phyloP scores from a whole-genome alignment of 768 basidiomycete genomes.

The Macrolepiota fuliginosa region DNA sequence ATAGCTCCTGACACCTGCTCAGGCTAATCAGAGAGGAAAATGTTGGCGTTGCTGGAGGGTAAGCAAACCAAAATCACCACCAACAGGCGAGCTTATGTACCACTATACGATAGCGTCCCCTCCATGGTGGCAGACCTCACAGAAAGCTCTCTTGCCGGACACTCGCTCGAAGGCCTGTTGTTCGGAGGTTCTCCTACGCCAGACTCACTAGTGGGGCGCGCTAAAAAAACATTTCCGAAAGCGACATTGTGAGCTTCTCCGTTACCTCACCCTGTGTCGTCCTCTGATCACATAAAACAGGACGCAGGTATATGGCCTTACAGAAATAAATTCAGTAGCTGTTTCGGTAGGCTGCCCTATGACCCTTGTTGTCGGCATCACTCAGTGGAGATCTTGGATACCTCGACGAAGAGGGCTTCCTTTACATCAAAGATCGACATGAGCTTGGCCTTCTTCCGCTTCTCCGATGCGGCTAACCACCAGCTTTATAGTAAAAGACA shows the following conservation, averaged over 20 bases:
- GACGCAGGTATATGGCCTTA: conserved; percentile 55
- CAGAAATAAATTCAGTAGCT: conserved; percentile 61
- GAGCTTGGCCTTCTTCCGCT: conserved; percentile 18
- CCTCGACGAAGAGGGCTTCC: conserved; percentile 55
- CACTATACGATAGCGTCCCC: conserved; percentile 41
- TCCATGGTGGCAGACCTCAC: conserved; percentile 62
- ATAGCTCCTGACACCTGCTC: conserved; percentile 9
- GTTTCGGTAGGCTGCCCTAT: conserved; percentile 35
- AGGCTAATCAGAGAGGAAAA: conserved; percentile 54
- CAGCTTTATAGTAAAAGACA: conserved; percentile 48
- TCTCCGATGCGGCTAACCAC: neutral
- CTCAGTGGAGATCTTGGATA: conserved; percentile 48
- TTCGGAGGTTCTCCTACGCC: conserved; percentile 56
- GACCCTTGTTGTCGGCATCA: neutral
- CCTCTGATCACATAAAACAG: conserved; percentile 22
- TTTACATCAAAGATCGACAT: conserved; percentile 57
- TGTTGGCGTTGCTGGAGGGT: conserved; percentile 56
- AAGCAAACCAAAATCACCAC: conserved; percentile 2
- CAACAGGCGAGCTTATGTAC: neutral
- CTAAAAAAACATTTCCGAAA: conserved; percentile 44
- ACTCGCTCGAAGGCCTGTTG: conserved; percentile 45
- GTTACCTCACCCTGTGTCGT: neutral
- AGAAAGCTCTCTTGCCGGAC: conserved; percentile 43
- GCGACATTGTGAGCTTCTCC: conserved; percentile 38
- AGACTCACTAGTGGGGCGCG: conserved; percentile 44